Conservation (phyloP, 768 basidiomycete species). For the Termitomyces titanicus region DNA sequence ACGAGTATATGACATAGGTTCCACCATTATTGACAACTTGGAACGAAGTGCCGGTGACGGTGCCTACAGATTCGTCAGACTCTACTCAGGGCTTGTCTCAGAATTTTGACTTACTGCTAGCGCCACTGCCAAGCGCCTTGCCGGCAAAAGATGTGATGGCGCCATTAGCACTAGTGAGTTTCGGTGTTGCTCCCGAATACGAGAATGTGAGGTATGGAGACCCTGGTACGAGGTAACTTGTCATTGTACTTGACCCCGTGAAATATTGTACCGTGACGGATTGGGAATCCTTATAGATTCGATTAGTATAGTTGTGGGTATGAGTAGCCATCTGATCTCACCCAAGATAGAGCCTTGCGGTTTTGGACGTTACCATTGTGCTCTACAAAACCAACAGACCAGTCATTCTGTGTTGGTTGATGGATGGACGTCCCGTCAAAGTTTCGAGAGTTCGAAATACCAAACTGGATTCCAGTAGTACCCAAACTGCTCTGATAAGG, state of each 20-base stretch:
- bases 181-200: slow-evolving; percentile 26
- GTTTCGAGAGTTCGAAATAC: slow-evolving; percentile 23
- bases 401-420: slow-evolving; percentile 28
- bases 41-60: slow-evolving; percentile 25
- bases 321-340: slow-evolving; percentile 3
- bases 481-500: slow-evolving; percentile 27
- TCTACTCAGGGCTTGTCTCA: not conserved
- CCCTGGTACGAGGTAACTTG: slow-evolving; percentile 29
- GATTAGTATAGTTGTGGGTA: not conserved
- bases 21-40: slow-evolving; percentile 25
- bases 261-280: slow-evolving; percentile 32
- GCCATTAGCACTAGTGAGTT: slow-evolving; percentile 26
- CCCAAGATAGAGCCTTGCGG: slow-evolving; percentile 32
- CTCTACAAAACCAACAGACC: slow-evolving; percentile 28
- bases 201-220: slow-evolving; percentile 31
- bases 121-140: slow-evolving; percentile 15
- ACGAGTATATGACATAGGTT: slow-evolving; percentile 30
- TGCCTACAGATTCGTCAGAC: slow-evolving; percentile 15
- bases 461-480: slow-evolving; percentile 26
- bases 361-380: slow-evolving; percentile 25
- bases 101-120: slow-evolving; percentile 13
- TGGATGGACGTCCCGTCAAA: slow-evolving; percentile 31
- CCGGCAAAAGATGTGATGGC: slow-evolving; percentile 28
- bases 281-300: slow-evolving; percentile 25
- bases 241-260: slow-evolving; percentile 25